Base-by-base conservation (phyloP, 2,329 filamentous ascomycete species). In the Cercospora canescens region DNA sequence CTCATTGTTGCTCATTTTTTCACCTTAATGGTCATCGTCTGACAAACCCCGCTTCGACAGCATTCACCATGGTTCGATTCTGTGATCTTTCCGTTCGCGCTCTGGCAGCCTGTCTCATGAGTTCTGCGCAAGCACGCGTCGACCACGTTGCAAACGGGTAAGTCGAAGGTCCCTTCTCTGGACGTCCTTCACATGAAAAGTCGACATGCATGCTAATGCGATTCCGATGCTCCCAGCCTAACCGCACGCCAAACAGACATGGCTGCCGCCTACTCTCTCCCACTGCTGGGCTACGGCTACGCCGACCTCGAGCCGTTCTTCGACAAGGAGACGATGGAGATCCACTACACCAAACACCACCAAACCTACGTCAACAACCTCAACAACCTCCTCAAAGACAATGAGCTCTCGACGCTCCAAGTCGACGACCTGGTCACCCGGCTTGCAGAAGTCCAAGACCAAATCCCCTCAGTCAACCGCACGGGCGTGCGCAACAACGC, bases 401-500 rank as follows among this genome's bases (percentile, higher is more conserved):
- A 91, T 69, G 69, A 71, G 50, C 62, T 76, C 50, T 79, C 83
- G 4, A 88, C 89, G 16, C 80, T 85, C 32, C 64, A 73, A 32
- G 76, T 78, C 65, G 81, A 83, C 69, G 82, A 85, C 64, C 77
- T 81, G 52, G 75, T 80, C 45, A 78, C 76, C 67, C 78, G 83
- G 73, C 81, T 85, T 45, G 82, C 82, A 39, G 77, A 80, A 37
- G 80, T 84, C 4, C 88, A 92, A 72, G 82, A 83, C 39, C 77
- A 80, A 32, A 80, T 84, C 4, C 89, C 92, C 71, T 86, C 93
- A 63, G 81, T 86, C 18, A 84, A 92, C n/a, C 89, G 91, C 73
- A 82, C 85, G 18, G 86, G 86, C 68, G 88, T 96, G 81, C 91
- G 90, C 75, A 97, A 96, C 86, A 92, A 96, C 78, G 93, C 91